Evolutionary conservation across 805 yeast species (phyloP), one percentile per base, ranked within the genome.

Genomic region (Metschnikowia cerradonensis): DNA sequence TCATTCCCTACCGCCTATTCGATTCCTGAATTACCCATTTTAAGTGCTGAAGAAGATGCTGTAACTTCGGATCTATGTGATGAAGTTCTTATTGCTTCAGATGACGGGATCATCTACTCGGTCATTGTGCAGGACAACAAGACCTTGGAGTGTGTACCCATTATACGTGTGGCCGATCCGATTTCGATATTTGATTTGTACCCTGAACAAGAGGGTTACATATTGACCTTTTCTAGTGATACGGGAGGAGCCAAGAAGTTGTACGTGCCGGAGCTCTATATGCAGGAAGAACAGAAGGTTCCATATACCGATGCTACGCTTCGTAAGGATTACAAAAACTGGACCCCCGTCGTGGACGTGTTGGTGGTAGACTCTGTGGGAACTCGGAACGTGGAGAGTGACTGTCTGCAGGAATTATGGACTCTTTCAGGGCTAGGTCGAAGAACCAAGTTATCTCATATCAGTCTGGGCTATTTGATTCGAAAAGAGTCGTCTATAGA

Each of bases 341-440:
- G 83, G 82, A 68, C 81, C 0, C 82, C 82, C 0, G 47, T 78
- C 1, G 51, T 73, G 17, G 81, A 78, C 59, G 58, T 73, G 1
- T 67, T 62, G 50, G 58, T 75, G 2, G 61, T 75, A 1, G 70
- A 71, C 20, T 52, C 70, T 1, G 56, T 34, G 37, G 47, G 40
- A 8, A 52, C 63, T n/a, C 57, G 67, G 22, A 53, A 52, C 22
- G 39, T 60, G 38, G 34, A 57, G 34, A 51, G 51, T 46, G 45
- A 48, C 38, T 56, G 64, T 1, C 54, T 58, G 5, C 72, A 75
- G 47, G 81, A 78, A 47, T 51, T 77, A 1, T 78, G 81, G 77
- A 68, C 71, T 1, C 55, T 74, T 8, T 60, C 73, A 1, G 77
- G 78, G 2, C 43, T 57, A 1, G 73, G 72, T 1, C 70, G 65